Percentiles rank a stretch among this genome's conserved stretches.
phyloP scores from a whole-genome alignment of 495 filamentous ascomycete species.

The Podospora tetraspora region DNA sequence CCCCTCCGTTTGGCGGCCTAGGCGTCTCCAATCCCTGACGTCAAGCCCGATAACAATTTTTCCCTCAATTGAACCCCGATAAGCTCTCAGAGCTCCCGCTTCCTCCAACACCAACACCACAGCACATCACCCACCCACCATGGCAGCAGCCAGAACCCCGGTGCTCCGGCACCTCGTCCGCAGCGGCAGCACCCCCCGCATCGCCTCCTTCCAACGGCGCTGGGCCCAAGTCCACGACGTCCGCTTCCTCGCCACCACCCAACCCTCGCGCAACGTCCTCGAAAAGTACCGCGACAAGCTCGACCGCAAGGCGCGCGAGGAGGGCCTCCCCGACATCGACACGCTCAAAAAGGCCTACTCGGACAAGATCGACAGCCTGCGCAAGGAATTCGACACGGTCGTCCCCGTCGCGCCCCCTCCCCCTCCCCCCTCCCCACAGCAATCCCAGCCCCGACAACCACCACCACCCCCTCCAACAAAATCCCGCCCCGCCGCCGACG shows the following conservation, averaged over 20 bases:
- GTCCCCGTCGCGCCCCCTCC: conserved; percentile 16
- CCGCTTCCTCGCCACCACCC: conserved; percentile 67
- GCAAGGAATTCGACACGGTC: conserved; percentile 47
- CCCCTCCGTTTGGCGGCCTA: neutral
- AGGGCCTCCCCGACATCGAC: conserved; percentile 67
- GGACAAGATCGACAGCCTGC: conserved; percentile 67
- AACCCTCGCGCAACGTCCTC: conserved; percentile 52
- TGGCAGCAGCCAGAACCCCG: conserved; percentile 31
- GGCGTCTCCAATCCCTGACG: neutral
- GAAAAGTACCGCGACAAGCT: conserved; percentile 89
- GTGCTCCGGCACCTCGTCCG: conserved; percentile 34
- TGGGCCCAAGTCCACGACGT: conserved; percentile 92
- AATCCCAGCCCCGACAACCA: conserved; percentile 1
- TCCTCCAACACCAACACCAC: neutral
- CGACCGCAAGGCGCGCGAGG: conserved; percentile 70
- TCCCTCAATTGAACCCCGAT: neutral
- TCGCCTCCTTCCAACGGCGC: conserved; percentile 55
- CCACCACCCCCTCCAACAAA: conserved; percentile 8
- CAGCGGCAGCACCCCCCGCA: conserved; percentile 16
- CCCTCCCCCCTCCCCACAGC: conserved; percentile 1
- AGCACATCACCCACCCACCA: conserved; percentile 9
- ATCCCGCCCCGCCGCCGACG: neutral
- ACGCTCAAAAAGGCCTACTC: conserved; percentile 77
- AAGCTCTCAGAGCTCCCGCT: neutral
- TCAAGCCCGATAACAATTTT: conserved; percentile 5